These are phyloP conservation scores for Sordariomycetes sp. DNA, from an alignment of 2,329 filamentous ascomycete genomes.

Conservation along the genomic window DNA sequence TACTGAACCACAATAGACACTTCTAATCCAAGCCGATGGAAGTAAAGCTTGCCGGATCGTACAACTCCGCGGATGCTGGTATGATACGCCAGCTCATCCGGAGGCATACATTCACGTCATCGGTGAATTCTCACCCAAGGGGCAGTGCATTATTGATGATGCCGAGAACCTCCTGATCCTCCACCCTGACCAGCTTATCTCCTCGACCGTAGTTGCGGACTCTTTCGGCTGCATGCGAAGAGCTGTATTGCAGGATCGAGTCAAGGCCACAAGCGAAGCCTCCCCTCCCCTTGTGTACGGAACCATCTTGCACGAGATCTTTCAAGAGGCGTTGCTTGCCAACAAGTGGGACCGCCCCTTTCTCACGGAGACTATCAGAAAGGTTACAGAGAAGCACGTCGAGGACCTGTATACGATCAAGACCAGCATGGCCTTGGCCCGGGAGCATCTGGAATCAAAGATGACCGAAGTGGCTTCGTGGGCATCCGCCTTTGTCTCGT, in stretches of 20 bases:
- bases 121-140: conserved; percentile 60
- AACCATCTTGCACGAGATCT: conserved; percentile 88
- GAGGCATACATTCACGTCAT: conserved; percentile 82
- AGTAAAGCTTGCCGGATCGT: conserved; percentile 58
- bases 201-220: conserved; percentile 91
- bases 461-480: conserved; percentile 74
- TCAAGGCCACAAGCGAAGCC: conserved; percentile 80
- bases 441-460: conserved; percentile 74
- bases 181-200: conserved; percentile 91
- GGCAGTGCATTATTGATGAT: conserved; percentile 77
- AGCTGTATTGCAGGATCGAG: conserved; percentile 86
- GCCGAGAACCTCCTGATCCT: conserved; percentile 76
- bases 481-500: conserved; percentile 72
- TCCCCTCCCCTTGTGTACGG: conserved; percentile 82
- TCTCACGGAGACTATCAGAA: conserved; percentile 57
- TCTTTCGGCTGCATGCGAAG: conserved; percentile 87
- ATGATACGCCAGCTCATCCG: conserved; percentile 64
- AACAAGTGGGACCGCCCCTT: conserved; percentile 73
- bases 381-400: conserved; percentile 64
- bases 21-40: conserved; percentile 74
- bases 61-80: conserved; percentile 77
- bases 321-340: conserved; percentile 77
- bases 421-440: conserved; percentile 61
- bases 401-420: conserved; percentile 87
- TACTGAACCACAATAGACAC: conserved; percentile 40